Base-by-base conservation (phyloP, 768 basidiomycete species). In the Amanita muscaria region DNA sequence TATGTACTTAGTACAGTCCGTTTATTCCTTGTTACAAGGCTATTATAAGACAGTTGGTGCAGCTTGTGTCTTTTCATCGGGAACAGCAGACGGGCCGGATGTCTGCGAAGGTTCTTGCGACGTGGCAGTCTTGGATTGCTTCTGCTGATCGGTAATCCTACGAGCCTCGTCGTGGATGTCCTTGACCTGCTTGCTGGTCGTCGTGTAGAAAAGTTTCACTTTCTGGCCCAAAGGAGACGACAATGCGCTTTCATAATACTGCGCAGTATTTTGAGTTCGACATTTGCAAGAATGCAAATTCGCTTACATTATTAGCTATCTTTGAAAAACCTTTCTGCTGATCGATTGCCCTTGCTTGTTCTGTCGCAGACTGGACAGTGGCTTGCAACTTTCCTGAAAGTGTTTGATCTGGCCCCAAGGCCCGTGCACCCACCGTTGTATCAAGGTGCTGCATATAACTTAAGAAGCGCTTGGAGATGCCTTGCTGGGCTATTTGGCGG, bases 161-260 rank as follows among this genome's bases (percentile, higher is more conserved):
- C 72, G 68, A 2, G 93, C 93, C 64, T 97, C 93, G 56, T 92
- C 88, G 58, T 96, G 92, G 38, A 97, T 92, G 58, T 97, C 92
- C 15, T 74, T 56, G 21, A 89, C 81, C 62, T 93, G 88, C 67
- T 96, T 97, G 15, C 81, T 72, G 6, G 90, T 93, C 34, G 66
- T 64, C 11, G 93, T 94, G 69, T 96, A 97, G 69, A 96, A 97
- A 1, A 64, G 55, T 22, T 68, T 63, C 47, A 96, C 87, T 55
- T 77, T 80, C 65, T 81, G 75, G 9, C 91, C 92, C 18, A 82
- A 62, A 1, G 85, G 76, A 30, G 87, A 88, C n/a, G 72, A 41
- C 16, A 94, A 65, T 10, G 87, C 88, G 55, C 74, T 79, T 18
- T 66, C 51, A 60, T 94, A 96, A 56, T 91, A 92, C 84, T 88